A percentile compares a stretch with the other conserved stretches of the same genome.
Evolutionary conservation across 2,329 filamentous ascomycete species (phyloP).

Genomic region (Colletotrichum agaves): DNA sequence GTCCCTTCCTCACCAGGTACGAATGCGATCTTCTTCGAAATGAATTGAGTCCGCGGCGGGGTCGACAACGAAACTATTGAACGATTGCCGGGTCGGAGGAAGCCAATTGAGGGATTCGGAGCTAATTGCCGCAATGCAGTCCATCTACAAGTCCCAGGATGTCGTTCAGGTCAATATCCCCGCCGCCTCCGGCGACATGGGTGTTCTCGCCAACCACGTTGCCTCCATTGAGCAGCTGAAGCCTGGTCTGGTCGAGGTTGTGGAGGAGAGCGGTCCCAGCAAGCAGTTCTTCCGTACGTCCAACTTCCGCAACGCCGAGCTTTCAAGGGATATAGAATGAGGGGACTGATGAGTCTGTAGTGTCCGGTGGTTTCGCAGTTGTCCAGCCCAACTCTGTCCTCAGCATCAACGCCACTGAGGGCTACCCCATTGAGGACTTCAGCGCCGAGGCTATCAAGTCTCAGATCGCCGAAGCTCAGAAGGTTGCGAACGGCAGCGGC

Average conservation of each 20-base stretch:
- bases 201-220: constrained; percentile 98
- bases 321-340: constrained; percentile 36
- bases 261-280: constrained; percentile 88
- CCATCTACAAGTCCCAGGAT: constrained; percentile 75
- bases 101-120: constrained; percentile 43
- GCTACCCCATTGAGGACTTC: constrained; percentile 94
- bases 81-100: constrained; percentile 24
- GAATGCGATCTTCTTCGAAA: constrained; percentile 47
- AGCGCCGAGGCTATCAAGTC: constrained; percentile 88
- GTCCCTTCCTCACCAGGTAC: constrained; percentile 97
- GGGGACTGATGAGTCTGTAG: constrained; percentile 56
- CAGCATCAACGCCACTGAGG: constrained; percentile 99
- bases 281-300: constrained; percentile 99
- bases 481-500: constrained; percentile 88
- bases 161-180: constrained; percentile 98
- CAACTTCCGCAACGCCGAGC: constrained; percentile 28
- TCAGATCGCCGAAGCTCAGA: constrained; percentile 95
- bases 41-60: not conserved
- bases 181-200: constrained; percentile 98
- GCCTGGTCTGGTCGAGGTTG: constrained; percentile 92
- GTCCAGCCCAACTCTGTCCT: constrained; percentile 94
- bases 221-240: constrained; percentile 99
- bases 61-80: constrained; percentile 13
- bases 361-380: constrained; percentile 95
- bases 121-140: constrained; percentile 70